Conservation (phyloP, 139 green algal genomes). For the Zygnema cylindricum region DNA sequence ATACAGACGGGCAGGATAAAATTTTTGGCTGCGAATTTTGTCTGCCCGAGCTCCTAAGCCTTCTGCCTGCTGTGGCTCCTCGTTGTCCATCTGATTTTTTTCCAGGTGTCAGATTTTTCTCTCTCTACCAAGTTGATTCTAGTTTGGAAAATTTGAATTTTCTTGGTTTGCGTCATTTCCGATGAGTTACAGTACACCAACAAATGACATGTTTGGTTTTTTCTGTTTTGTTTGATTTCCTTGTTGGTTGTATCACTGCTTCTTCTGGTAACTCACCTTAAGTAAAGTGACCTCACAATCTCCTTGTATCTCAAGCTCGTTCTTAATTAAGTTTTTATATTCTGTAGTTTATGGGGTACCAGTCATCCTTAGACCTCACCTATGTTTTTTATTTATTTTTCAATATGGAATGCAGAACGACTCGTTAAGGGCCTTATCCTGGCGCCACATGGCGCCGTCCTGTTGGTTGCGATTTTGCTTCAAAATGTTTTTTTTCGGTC, state of each 20-base stretch:
- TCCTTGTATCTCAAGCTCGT: neutral
- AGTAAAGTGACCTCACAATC: neutral
- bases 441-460: conserved; percentile 10
- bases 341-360: neutral
- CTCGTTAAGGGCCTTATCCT: conserved; percentile 18
- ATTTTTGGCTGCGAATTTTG: conserved; percentile 1
- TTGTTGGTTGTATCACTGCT: neutral
- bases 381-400: no score
- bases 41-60: conserved; percentile 10
- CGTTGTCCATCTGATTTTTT: neutral
- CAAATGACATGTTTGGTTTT: no score
- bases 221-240: no score
- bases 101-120: no score
- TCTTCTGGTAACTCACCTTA: neutral
- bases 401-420: conserved; percentile 20
- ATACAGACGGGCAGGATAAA: neutral
- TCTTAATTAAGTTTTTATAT: neutral
- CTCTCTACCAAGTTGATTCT: neutral
- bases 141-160: neutral
- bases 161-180: neutral
- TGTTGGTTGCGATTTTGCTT: neutral
- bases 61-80: neutral
- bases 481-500: neutral
- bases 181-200: no score
- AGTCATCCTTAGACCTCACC: neutral